Evolutionary conservation across 2,329 filamentous ascomycete genomes (phyloP).

Genomic region (Harringtonia lauricola): DNA sequence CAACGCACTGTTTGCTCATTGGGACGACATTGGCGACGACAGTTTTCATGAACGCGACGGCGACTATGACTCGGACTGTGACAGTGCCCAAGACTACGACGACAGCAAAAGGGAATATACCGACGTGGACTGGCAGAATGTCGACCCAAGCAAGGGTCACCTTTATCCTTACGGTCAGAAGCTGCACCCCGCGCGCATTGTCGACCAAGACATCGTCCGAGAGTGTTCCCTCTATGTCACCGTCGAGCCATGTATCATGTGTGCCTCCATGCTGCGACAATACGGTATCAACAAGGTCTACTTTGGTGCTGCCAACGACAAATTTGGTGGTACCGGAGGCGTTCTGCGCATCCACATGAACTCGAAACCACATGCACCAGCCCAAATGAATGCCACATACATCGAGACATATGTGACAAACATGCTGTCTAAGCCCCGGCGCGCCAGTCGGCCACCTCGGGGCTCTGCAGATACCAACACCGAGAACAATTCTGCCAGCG

Average conservation of each 20-base stretch:
- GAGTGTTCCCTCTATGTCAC: constrained; percentile 84
- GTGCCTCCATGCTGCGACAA: constrained; percentile 82
- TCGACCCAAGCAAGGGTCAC: constrained; percentile 43
- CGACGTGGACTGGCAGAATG: constrained; percentile 36
- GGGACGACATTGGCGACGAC: constrained; percentile 18
- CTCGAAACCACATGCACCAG: constrained; percentile 28
- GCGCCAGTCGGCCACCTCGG: background rate
- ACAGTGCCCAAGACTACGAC: constrained; percentile 19
- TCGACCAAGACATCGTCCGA: constrained; percentile 57
- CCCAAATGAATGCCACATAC: constrained; percentile 9
- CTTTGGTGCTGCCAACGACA: constrained; percentile 91
- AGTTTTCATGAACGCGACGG: constrained; percentile 14
- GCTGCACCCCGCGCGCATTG: constrained; percentile 39
- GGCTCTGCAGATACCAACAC: background rate
- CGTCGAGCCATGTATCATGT: constrained; percentile 98
- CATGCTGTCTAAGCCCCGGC: constrained; percentile 11
- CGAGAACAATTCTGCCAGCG: background rate
- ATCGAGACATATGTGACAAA: constrained; percentile 13
- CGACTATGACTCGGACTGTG: constrained; percentile 28
- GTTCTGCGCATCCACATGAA: constrained; percentile 76
- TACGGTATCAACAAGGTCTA: constrained; percentile 82
- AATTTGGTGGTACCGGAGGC: constrained; percentile 91
- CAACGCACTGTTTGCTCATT: constrained; percentile 38
- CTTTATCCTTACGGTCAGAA: constrained; percentile 53
- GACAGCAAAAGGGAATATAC: constrained; percentile 16